Base-by-base conservation (phyloP, 78 protist species). In the Dictyostelium purpureum region DNA sequence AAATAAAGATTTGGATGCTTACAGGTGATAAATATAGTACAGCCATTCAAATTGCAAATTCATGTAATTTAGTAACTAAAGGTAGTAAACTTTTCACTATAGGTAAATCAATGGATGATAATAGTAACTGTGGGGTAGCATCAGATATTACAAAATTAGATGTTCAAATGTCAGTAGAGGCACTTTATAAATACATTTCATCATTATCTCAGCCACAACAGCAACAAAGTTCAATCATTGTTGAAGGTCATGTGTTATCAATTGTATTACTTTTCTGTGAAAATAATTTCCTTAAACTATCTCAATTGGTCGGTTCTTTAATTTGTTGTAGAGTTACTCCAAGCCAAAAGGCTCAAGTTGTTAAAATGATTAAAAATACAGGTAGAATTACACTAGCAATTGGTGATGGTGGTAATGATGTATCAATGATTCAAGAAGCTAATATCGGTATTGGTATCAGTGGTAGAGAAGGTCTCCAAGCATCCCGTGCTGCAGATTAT, bases 391-490 rank as follows among this genome's bases (percentile, higher is more conserved):
- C 96, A 31, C 52, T 94, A 21, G 95, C 96, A 9, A 88, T 96
- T 63, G 94, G 99, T 45, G 99, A 99, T 77, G 99, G 99, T 43
- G 99, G 99, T 24, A 99, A 99, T 66, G 99, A 99, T 67, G 99
- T 98, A 26, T 75, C 95, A 14, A 99, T 99, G 99, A 98, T 99
- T 47, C 97, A 93, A 43, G 99, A 97, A 2, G 99, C 98, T 21
- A 87, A 97, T 77, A 57, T 98, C 42, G 98, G 98, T 43, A 93
- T 97, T 11, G 98, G 98, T 35, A 88, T 98, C 10, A 97, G 92
- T 77, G 99, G 99, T 7, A 95, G 96, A 45, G 99, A 99, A 71
- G 99, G 99, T 18, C 21, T 65, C 67, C 99, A 99, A 74, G 99
- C 99, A 26, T 76, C 98, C 2, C 79, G 96, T 28, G 99, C 99